A percentile compares a stretch with the other conserved stretches of the same genome.
Evolutionary conservation across 192 early-diverging fungal species (phyloP).

Genomic region (Cetraspora pellucida): DNA sequence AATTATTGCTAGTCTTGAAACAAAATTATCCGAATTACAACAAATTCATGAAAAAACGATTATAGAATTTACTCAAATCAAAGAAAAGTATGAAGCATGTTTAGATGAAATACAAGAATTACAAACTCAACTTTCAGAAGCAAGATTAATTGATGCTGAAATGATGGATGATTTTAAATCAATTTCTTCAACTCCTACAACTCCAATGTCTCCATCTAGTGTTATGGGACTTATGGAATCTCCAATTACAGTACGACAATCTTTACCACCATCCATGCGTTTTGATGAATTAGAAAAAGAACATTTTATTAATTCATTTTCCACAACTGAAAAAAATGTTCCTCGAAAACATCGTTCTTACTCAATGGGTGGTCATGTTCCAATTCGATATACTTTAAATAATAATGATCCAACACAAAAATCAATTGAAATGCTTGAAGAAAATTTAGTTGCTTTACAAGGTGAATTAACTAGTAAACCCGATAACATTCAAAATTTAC

Average conservation of each 20-base stretch:
- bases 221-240: not conserved
- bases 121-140: not conserved
- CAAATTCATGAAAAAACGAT: not conserved
- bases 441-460: conserved; percentile 13
- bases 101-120: conserved; percentile 12
- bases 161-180: conserved; percentile 1
- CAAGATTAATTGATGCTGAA: not conserved
- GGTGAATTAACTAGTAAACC: not conserved
- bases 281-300: not conserved
- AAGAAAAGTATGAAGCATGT: conserved; percentile 16
- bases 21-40: conserved; percentile 6
- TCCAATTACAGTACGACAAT: not conserved
- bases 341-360: too few relatives aligned
- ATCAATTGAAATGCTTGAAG: conserved; percentile 5
- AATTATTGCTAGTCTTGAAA: not conserved
- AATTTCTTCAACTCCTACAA: not conserved
- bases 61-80: not conserved
- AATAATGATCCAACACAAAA: conserved; percentile 10
- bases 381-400: not conserved
- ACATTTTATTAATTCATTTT: not conserved
- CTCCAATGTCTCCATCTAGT: not conserved
- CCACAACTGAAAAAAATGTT: not conserved
- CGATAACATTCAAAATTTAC: not conserved
- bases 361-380: not conserved
- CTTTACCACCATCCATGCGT: not conserved